Percentiles rank a stretch among this genome's conserved stretches.
Evolutionary conservation across 306 rosid species (phyloP).

Genomic region (Carpinus fangiana): DNA sequence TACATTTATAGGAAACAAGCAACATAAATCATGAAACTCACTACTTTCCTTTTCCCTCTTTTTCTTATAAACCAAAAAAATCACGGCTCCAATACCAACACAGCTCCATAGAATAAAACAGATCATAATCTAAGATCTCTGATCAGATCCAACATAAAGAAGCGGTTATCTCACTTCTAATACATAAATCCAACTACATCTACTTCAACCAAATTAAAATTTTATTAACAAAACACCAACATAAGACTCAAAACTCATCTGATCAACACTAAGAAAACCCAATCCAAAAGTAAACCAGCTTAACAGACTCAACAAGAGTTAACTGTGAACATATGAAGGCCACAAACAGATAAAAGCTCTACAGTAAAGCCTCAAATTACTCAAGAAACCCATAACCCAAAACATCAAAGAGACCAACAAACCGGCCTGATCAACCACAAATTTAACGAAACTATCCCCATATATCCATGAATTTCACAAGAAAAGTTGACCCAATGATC

Average conservation of each 20-base stretch:
- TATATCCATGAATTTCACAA: not conserved
- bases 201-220: not conserved
- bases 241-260: not conserved
- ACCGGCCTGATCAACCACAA: constrained; percentile 10
- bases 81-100: not conserved
- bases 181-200: not conserved
- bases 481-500: not conserved
- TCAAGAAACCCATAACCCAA: not conserved
- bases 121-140: not conserved
- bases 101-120: not conserved
- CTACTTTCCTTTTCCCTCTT: not conserved
- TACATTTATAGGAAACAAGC: not conserved
- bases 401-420: not conserved
- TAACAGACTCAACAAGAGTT: not conserved
- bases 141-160: constrained; percentile 28
- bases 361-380: not conserved
- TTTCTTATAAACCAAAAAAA: not conserved
- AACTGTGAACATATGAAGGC: not conserved
- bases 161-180: not conserved
- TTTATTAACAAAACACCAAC: not conserved
- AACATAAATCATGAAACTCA: not conserved
- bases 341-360: not conserved
- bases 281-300: not conserved
- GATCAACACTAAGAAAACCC: not conserved
- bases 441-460: not conserved